Base-by-base conservation (phyloP, 805 yeast species). In the Cyberlindnera subsufficiens region DNA sequence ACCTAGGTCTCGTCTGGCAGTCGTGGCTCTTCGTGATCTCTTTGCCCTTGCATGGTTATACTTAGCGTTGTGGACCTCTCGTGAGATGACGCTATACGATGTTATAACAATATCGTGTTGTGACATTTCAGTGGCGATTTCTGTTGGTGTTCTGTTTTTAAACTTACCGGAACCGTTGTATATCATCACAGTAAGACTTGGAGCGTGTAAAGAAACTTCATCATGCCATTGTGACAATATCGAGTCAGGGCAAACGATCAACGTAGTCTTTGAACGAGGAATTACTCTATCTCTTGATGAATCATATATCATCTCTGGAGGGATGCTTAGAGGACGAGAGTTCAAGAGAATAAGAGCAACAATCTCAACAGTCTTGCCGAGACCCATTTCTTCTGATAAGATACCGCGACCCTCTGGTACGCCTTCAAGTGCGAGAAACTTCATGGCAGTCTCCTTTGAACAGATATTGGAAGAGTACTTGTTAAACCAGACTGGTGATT, bases 371-470 rank as follows among this genome's bases (percentile, higher is more conserved):
- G 99, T 91, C 57, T 93, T 93, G 0, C 99, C 99, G 7, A 93
- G 71, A 0, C 99, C 99, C 99, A 93, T 93, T 61, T 93, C 99
- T 55, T 91, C 99, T 1, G 93, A 84, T 30, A 93, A 61, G 7
- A 93, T 65, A 0, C 95, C 96, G 14, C 17, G 29, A 3, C 56
- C 56, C 3, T 42, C 37, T 5, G 43, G 36, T 1, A 5, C 15
- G 39, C 72, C 69, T 1, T 52, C 41, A 0, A 27, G 37, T 2
- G 46, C 22, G 7, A 67, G 43, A 39, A 55, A 66, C 4, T 56
- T 39, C 3, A 62, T 38, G 1, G 71, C 66, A 18, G 61, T 56
- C 1, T 42, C 39, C 6, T 60, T 52, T 5, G 71, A 56, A 33
- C 71, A 60, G 0, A 79, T 42, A 44, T 75, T 74, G 1, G 76